phyloP scores from a whole-genome alignment of 1,284 basidiomycete genomes.

The Cystobasidium sp. region DNA sequence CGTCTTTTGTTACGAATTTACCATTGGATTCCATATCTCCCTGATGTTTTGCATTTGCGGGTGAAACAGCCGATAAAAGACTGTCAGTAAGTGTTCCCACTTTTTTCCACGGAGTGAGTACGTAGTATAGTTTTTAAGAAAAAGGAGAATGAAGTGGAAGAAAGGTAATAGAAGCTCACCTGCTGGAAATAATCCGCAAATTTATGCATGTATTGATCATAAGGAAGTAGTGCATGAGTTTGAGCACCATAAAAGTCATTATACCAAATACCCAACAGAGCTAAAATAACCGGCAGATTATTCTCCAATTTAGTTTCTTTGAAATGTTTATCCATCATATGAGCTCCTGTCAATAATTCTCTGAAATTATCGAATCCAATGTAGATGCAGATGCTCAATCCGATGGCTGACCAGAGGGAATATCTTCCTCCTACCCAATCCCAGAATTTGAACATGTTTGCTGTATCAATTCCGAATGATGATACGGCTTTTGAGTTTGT shows the following conservation, averaged over 20 bases:
- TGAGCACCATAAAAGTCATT: conserved; percentile 97
- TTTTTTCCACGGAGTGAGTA: no score
- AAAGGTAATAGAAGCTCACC: conserved; percentile 53
- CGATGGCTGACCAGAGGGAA: conserved; percentile 97
- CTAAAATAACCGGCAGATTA: conserved; percentile 90
- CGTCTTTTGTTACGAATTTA: conserved; percentile 92
- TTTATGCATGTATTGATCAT: conserved; percentile 98
- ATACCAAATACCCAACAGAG: conserved; percentile 95
- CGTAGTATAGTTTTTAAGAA: no score
- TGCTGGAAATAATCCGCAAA: conserved; percentile 99
- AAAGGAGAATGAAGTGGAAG: no score
- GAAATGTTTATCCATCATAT: conserved; percentile 98
- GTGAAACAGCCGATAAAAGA: background rate
- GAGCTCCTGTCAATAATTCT: conserved; percentile 85
- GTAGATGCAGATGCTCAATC: conserved; percentile 87
- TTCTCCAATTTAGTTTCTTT: conserved; percentile 82
- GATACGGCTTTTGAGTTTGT: conserved; percentile 95
- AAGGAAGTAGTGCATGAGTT: conserved; percentile 83
- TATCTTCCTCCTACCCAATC: conserved; percentile 99
- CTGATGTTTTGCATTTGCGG: conserved; percentile 52
- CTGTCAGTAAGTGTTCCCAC: no score
- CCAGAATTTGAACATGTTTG: conserved; percentile 99
- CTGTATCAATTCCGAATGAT: conserved; percentile 86
- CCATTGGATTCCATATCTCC: conserved; percentile 99
- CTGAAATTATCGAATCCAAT: conserved; percentile 96